Evolutionary conservation across 2,329 filamentous ascomycete species (phyloP).

Genomic region (Paraphoma sp.): DNA sequence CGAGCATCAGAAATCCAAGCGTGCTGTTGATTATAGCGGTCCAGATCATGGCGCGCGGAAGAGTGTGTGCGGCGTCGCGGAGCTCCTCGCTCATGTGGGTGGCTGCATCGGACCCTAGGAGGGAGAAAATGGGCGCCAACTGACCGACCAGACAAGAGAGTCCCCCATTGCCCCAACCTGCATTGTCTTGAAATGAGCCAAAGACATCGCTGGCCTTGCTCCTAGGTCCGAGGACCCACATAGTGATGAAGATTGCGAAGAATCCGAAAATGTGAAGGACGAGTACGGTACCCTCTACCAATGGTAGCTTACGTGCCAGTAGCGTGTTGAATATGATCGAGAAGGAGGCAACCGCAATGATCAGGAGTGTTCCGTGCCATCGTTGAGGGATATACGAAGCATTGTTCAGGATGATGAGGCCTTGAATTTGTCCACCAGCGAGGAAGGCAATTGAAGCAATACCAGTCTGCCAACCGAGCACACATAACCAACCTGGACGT

Average conservation of each 20-base stretch:
- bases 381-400: conserved; percentile 44
- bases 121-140: conserved; percentile 26
- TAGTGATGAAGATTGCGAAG: conserved; percentile 53
- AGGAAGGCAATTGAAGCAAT: conserved; percentile 41
- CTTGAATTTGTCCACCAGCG: conserved; percentile 38
- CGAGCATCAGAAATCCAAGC: conserved; percentile 48
- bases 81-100: conserved; percentile 45
- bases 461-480: conserved; percentile 51
- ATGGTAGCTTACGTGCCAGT: conserved; percentile 52
- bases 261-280: conserved; percentile 59
- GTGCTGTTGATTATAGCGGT: conserved; percentile 47
- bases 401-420: conserved; percentile 49
- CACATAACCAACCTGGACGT: conserved; percentile 48
- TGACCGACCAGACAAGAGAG: conserved; percentile 32
- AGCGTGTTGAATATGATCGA: conserved; percentile 54
- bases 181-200: conserved; percentile 31
- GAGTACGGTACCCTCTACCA: conserved; percentile 55
- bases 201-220: conserved; percentile 31
- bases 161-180: conserved; percentile 32
- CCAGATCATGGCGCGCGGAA: conserved; percentile 52
- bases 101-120: conserved; percentile 38
- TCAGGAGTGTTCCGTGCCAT: conserved; percentile 60
- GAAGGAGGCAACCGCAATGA: conserved; percentile 52
- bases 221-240: conserved; percentile 39
- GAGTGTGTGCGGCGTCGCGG: conserved; percentile 37